phyloP scores from a whole-genome alignment of 148 eudicot genomes.

The Beta vulgaris region DNA sequence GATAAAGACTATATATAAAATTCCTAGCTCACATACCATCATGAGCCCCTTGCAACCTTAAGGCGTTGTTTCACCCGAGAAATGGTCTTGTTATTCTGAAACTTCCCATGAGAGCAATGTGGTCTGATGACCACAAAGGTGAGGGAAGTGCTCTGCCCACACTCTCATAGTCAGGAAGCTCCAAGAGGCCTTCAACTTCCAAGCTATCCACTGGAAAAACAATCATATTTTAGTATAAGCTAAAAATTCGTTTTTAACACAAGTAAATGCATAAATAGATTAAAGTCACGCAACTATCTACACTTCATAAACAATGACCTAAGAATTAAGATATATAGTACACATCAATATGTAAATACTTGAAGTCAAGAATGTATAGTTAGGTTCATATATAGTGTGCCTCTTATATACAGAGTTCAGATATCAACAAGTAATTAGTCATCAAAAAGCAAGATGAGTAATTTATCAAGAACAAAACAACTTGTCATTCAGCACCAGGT shows the following conservation, averaged over 20 bases:
- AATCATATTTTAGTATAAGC: background rate
- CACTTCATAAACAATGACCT: background rate
- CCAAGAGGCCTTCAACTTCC: slow-evolving; percentile 78
- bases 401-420: background rate
- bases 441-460: background rate
- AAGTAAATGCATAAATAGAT: background rate
- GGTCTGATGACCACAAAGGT: slow-evolving; percentile 89
- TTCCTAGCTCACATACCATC: slow-evolving; percentile 19
- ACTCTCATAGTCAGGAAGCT: slow-evolving; percentile 70
- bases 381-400: background rate
- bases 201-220: slow-evolving; percentile 33
- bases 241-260: background rate
- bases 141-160: slow-evolving; percentile 85
- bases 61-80: slow-evolving; percentile 3
- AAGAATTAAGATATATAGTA: background rate
- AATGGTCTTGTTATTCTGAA: slow-evolving; percentile 28
- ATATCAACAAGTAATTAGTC: background rate
- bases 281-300: background rate
- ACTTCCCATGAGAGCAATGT: slow-evolving; percentile 74
- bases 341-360: background rate
- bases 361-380: background rate
- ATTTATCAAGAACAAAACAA: background rate
- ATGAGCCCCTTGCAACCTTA: slow-evolving; percentile 12
- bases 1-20: background rate
- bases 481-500: background rate